A percentile compares a stretch with the other conserved stretches of the same genome.
phyloP scores from a whole-genome alignment of 2,329 filamentous ascomycete genomes.

The Cucurbitaria berberidis region DNA sequence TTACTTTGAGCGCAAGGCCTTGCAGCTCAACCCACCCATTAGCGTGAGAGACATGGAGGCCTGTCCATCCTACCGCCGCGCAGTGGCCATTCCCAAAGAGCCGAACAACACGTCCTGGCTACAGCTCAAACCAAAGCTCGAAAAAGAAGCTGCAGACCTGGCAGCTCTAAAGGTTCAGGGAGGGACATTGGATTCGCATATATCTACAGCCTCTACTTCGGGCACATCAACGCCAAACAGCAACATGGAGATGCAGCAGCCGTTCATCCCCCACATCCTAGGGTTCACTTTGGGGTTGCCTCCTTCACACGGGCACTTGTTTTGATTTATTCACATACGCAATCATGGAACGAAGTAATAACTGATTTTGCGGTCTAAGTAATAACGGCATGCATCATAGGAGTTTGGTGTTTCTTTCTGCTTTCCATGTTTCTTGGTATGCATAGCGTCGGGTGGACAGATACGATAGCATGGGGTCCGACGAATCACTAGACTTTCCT shows the following conservation, averaged over 20 bases:
- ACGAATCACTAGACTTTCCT: neutral
- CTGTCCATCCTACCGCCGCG: constrained; percentile 49
- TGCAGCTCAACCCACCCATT: constrained; percentile 47
- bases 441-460: constrained; percentile 12
- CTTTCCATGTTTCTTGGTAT: neutral
- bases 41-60: constrained; percentile 39
- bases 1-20: constrained; percentile 48
- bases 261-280: constrained; percentile 17
- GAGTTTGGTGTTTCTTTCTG: constrained; percentile 6
- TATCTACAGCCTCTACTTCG: constrained; percentile 22
- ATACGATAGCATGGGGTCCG: neutral
- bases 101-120: constrained; percentile 47
- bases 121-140: constrained; percentile 45
- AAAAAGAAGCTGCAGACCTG: constrained; percentile 40
- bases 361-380: constrained; percentile 6
- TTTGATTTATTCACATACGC: constrained; percentile 14
- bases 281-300: constrained; percentile 12
- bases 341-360: constrained; percentile 1
- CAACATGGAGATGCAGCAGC: constrained; percentile 16
- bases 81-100: constrained; percentile 49
- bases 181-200: constrained; percentile 10
- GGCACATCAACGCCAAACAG: constrained; percentile 27
- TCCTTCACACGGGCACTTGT: constrained; percentile 12
- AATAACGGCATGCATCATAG: constrained; percentile 16
- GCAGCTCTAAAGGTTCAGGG: constrained; percentile 9